Evolutionary conservation across 331 rosid species (phyloP).

Genomic region (Rosa hybrid): DNA sequence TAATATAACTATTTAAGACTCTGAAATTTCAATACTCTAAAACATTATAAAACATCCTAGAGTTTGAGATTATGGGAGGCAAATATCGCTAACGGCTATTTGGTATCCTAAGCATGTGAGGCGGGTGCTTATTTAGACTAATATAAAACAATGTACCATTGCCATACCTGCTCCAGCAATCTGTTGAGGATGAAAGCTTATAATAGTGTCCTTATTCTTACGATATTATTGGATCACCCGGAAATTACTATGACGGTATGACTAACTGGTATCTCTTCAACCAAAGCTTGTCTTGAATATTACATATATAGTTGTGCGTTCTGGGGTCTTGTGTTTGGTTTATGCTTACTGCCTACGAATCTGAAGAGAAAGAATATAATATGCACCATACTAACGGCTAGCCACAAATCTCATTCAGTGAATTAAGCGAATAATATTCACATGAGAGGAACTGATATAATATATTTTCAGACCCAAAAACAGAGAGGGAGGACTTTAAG

Average conservation of each 20-base stretch:
- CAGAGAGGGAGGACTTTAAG: background rate
- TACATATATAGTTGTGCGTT: constrained; percentile 4
- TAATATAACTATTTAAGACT: no score
- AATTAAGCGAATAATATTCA: background rate
- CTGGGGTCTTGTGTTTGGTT: constrained; percentile 7
- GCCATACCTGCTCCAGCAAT: background rate
- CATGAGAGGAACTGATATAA: background rate
- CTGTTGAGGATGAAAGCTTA: background rate
- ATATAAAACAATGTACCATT: background rate
- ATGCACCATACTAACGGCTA: background rate
- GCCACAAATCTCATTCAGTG: background rate
- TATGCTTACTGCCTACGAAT: background rate
- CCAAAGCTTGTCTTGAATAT: constrained; percentile 4
- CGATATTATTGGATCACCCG: background rate
- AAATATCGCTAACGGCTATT: background rate
- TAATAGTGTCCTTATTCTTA: background rate
- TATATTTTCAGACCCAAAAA: background rate
- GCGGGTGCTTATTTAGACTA: background rate
- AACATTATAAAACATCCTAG: background rate
- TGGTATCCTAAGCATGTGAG: background rate
- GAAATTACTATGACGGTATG: background rate
- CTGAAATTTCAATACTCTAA: background rate
- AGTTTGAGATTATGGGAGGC: background rate
- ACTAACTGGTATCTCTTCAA: constrained; percentile 3
- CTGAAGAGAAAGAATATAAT: background rate